A percentile compares a stretch with the other conserved stretches of the same genome.
Conservation (phyloP, 345 rosid genomes). For the Populus euphratica region DNA sequence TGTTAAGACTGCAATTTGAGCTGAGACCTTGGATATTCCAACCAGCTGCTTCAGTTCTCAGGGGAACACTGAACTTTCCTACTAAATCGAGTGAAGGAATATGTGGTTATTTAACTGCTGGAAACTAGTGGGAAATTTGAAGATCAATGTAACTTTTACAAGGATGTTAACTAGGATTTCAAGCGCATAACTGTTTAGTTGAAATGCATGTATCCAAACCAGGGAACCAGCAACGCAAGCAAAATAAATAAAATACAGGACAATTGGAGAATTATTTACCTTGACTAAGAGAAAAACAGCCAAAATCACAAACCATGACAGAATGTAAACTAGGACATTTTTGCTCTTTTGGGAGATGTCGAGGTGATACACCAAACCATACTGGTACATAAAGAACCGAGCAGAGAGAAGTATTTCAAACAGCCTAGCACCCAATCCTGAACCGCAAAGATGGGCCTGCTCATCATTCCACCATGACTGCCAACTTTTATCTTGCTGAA, state of each 20-base stretch:
- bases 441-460: slow-evolving; percentile 73
- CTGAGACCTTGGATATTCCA: no score
- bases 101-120: no score
- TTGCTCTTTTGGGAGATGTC: slow-evolving; percentile 85
- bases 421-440: slow-evolving; percentile 68
- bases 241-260: background rate
- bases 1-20: no score
- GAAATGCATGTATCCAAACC: no score
- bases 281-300: slow-evolving; percentile 79
- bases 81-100: no score
- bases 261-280: slow-evolving; percentile 37
- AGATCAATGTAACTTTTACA: no score
- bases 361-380: slow-evolving; percentile 95
- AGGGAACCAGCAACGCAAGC: no score
- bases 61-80: no score
- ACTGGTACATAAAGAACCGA: slow-evolving; percentile 90
- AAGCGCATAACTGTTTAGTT: no score
- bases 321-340: slow-evolving; percentile 76
- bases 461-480: slow-evolving; percentile 97
- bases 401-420: slow-evolving; percentile 72
- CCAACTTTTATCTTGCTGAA: slow-evolving; percentile 95
- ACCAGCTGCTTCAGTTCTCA: background rate
- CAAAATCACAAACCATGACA: slow-evolving; percentile 84
- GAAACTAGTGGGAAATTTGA: no score
- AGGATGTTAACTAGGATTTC: no score